phyloP scores from a whole-genome alignment of 106 monocot species.

The Triglochin maritima region DNA sequence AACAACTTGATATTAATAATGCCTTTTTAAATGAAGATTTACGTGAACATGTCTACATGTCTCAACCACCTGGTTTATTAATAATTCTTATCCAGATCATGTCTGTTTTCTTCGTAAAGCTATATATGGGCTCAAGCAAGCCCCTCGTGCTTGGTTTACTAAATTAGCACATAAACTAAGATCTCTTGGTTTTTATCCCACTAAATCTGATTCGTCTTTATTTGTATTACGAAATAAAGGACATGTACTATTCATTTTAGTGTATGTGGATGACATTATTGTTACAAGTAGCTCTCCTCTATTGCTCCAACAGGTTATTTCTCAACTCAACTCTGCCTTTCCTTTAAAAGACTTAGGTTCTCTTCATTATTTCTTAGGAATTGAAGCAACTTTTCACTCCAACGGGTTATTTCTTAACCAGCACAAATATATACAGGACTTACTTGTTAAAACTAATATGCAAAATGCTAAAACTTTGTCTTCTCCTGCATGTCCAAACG shows the following conservation, averaged over 20 bases:
- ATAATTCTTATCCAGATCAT: neutral
- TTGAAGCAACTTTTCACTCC: neutral
- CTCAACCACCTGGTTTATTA: neutral
- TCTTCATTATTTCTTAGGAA: neutral
- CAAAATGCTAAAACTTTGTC: neutral
- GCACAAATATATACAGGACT: neutral
- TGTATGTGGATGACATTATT: constrained; percentile 15
- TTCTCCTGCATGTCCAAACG: neutral
- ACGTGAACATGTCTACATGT: neutral
- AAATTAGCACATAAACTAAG: neutral
- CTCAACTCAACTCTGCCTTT: neutral
- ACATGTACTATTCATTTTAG: neutral
- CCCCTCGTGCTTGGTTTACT: neutral
- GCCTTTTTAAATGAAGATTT: too few species aligned
- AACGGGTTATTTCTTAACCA: neutral
- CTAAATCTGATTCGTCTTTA: neutral
- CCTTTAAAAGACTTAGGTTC: neutral
- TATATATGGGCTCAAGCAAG: neutral
- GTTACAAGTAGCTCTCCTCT: neutral
- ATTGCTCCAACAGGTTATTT: neutral
- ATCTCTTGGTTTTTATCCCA: neutral
- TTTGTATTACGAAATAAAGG: neutral
- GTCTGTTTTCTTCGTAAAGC: neutral
- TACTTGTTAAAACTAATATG: neutral
- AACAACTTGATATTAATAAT: too few species aligned